phyloP scores from a whole-genome alignment of 2,329 filamentous ascomycete species.

The Sporothrix curviconia region DNA sequence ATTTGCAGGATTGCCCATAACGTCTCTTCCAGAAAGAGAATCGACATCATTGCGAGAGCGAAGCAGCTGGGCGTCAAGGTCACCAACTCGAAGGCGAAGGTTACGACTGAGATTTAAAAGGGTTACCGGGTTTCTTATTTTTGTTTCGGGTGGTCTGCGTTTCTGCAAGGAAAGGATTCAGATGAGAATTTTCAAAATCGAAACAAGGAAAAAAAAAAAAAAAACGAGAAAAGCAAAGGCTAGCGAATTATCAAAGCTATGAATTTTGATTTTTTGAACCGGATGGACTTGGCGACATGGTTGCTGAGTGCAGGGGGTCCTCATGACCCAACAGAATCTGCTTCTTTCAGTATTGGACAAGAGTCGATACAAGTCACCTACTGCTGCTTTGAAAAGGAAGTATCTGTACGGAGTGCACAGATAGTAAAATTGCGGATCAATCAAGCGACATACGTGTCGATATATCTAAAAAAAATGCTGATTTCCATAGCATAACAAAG shows the following conservation, averaged over 20 bases:
- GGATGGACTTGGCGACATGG: too few species aligned
- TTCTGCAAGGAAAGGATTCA: slow-evolving; percentile 17
- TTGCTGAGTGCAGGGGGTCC: too few species aligned
- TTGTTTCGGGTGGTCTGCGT: slow-evolving; percentile 13
- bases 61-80: slow-evolving; percentile 99
- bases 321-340: too few species aligned
- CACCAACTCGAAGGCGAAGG: slow-evolving; percentile 98
- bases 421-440: neutral
- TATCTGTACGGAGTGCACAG: too few species aligned
- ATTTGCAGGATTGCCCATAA: slow-evolving; percentile 83
- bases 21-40: slow-evolving; percentile 96
- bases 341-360: too few species aligned
- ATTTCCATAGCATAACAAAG: too few species aligned
- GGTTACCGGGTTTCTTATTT: neutral
- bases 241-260: slow-evolving; percentile 6
- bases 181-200: slow-evolving; percentile 5
- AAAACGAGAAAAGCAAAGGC: slow-evolving; percentile 7
- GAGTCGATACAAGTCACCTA: too few species aligned
- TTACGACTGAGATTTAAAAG: slow-evolving; percentile 83
- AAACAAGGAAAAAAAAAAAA: slow-evolving; percentile 8
- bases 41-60: slow-evolving; percentile 94
- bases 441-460: neutral
- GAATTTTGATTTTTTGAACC: too few species aligned
- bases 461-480: neutral
- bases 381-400: too few species aligned